Evolutionary conservation across 805 yeast species (phyloP).

Genomic region (Candida manassasensis): DNA sequence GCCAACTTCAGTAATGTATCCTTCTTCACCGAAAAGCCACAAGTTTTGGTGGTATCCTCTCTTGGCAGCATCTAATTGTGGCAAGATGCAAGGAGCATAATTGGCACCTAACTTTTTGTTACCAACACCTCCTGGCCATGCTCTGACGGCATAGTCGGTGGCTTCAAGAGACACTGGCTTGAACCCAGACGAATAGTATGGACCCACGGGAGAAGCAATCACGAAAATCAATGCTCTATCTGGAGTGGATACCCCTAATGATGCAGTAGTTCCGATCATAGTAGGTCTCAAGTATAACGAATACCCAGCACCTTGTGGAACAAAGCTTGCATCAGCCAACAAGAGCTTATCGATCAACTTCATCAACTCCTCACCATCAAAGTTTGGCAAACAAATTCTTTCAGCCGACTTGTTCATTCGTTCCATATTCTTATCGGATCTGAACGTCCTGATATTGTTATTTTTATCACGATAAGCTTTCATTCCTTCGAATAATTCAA

Average conservation of each 20-base stretch:
- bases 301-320: slow-evolving; percentile 84
- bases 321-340: slow-evolving; percentile 66
- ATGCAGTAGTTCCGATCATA: slow-evolving; percentile 85
- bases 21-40: slow-evolving; percentile 92
- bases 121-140: slow-evolving; percentile 99
- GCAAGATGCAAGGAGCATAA: slow-evolving; percentile 92
- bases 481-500: slow-evolving; percentile 93
- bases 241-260: slow-evolving; percentile 84
- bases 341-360: slow-evolving; percentile 74
- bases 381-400: slow-evolving; percentile 84
- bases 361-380: slow-evolving; percentile 72
- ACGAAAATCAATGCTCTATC: slow-evolving; percentile 76
- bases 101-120: slow-evolving; percentile 95
- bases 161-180: slow-evolving; percentile 94
- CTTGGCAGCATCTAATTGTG: slow-evolving; percentile 83
- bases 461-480: slow-evolving; percentile 74
- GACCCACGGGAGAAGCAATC: slow-evolving; percentile 95
- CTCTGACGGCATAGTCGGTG: slow-evolving; percentile 92
- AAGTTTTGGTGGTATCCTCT: slow-evolving; percentile 94
- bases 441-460: slow-evolving; percentile 72
- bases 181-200: slow-evolving; percentile 86
- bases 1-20: slow-evolving; percentile 89
- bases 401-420: slow-evolving; percentile 90
- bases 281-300: slow-evolving; percentile 93
- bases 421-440: slow-evolving; percentile 87